These are phyloP conservation scores for Elongisporangium anandrum DNA, from an alignment of 352 stramenopile species.

Conservation along the genomic window DNA sequence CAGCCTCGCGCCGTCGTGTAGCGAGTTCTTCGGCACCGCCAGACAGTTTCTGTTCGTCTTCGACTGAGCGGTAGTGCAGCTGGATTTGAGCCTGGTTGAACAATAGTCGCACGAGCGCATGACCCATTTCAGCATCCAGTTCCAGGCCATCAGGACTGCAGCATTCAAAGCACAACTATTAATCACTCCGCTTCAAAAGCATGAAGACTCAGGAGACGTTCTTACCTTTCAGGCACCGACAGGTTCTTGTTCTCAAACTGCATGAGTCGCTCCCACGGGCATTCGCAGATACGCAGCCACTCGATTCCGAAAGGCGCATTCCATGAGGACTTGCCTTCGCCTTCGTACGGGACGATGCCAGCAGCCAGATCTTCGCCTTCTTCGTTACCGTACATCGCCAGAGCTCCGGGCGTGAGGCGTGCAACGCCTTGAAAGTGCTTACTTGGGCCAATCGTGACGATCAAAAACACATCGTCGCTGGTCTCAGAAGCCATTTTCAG, in stretches of 20 bases:
- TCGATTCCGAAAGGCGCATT: conserved; percentile 63
- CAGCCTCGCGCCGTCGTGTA: conserved; percentile 58
- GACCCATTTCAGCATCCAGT: conserved; percentile 57
- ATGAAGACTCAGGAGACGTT: neutral
- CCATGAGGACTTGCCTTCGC: conserved; percentile 46
- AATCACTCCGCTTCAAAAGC: neutral
- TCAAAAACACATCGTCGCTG: conserved; percentile 77
- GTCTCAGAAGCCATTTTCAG: conserved; percentile 73
- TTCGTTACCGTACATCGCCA: conserved; percentile 27
- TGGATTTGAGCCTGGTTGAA: conserved; percentile 83
- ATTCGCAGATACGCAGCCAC: conserved; percentile 86
- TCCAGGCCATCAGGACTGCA: conserved; percentile 64
- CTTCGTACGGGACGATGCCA: conserved; percentile 54
- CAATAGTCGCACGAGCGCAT: conserved; percentile 67
- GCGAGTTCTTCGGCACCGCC: conserved; percentile 76
- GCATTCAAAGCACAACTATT: conserved; percentile 4
- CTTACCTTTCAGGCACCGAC: conserved; percentile 52
- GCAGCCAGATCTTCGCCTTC: conserved; percentile 50
- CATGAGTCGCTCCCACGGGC: conserved; percentile 74
- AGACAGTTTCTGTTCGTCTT: conserved; percentile 71
- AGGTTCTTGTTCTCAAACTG: conserved; percentile 73
- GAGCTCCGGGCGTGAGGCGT: conserved; percentile 26
- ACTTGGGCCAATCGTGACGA: conserved; percentile 65
- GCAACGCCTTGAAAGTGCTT: conserved; percentile 81
- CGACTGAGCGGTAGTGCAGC: conserved; percentile 77